Evolutionary conservation across 2,329 filamentous ascomycete species (phyloP).

Genomic region (Aureobasidium sp.): DNA sequence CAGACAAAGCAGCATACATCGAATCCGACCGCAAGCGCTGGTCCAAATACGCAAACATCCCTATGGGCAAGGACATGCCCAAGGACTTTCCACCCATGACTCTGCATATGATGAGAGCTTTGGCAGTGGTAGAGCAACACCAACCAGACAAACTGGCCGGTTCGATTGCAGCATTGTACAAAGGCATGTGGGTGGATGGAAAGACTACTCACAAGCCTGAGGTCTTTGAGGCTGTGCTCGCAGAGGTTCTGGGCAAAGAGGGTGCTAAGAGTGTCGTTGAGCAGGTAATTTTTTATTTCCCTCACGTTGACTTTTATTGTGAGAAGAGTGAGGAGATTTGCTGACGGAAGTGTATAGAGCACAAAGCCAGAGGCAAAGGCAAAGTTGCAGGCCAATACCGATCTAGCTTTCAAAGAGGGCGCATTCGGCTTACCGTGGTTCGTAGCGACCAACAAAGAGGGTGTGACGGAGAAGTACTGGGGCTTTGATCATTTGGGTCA

Average conservation of each 20-base stretch:
- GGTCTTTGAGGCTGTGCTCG: conserved; percentile 36
- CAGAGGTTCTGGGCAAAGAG: conserved; percentile 36
- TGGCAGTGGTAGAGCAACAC: conserved; percentile 39
- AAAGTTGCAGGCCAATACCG: conserved; percentile 39
- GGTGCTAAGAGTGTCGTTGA: conserved; percentile 33
- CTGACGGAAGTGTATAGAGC: neutral
- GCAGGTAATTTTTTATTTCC: conserved; percentile 24
- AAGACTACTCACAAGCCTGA: conserved; percentile 38
- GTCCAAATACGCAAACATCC: conserved; percentile 45
- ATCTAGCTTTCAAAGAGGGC: conserved; percentile 42
- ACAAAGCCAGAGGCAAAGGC: conserved; percentile 36
- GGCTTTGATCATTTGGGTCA: conserved; percentile 53
- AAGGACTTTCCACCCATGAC: conserved; percentile 47
- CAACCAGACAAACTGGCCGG: conserved; percentile 33
- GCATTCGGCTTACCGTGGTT: conserved; percentile 56
- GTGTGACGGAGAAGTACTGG: conserved; percentile 48
- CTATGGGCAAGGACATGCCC: conserved; percentile 37
- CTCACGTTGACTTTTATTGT: neutral
- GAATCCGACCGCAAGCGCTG: conserved; percentile 45
- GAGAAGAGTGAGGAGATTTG: neutral
- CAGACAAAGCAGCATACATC: conserved; percentile 54
- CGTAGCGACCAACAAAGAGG: conserved; percentile 44
- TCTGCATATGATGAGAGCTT: conserved; percentile 35
- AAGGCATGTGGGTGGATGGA: conserved; percentile 44
- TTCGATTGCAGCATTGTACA: conserved; percentile 40